A percentile compares a stretch with the other conserved stretches of the same genome.
Evolutionary conservation across 164 flowering plant species (phyloP).

Genomic region (Tinospora cordifolia): DNA sequence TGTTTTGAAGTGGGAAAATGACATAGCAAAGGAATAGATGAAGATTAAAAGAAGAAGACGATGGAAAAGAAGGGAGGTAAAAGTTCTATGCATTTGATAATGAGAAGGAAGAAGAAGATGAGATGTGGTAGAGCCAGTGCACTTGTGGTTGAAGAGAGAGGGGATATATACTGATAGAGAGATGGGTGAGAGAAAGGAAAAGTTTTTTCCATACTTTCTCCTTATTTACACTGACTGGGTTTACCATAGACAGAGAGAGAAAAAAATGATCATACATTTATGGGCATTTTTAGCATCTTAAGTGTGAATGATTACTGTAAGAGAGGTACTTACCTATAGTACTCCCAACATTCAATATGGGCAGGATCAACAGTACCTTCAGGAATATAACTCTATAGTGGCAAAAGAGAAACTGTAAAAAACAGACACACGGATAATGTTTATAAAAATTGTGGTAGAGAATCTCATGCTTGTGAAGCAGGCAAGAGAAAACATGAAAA

Average conservation of each 20-base stretch:
- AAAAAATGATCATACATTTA: not conserved
- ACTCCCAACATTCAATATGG: too few species aligned
- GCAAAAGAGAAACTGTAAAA: too few species aligned
- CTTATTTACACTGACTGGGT: not conserved
- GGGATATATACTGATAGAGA: not conserved
- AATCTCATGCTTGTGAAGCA: not conserved
- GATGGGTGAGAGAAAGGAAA: not conserved
- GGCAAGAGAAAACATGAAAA: too few species aligned
- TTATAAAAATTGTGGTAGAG: not conserved
- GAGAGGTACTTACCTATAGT: not conserved
- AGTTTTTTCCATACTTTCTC: not conserved
- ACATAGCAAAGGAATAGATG: too few species aligned
- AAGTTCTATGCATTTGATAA: too few species aligned
- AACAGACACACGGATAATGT: too few species aligned
- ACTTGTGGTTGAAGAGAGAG: not conserved
- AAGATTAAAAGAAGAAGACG: not conserved
- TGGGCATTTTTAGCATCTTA: not conserved
- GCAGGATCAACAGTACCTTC: too few species aligned
- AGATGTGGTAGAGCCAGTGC: not conserved
- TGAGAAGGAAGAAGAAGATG: too few species aligned
- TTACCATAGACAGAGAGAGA: too few species aligned
- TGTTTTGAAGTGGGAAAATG: not conserved
- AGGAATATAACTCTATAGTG: too few species aligned
- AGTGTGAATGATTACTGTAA: not conserved
- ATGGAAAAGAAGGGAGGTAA: not conserved